A percentile compares a stretch with the other conserved stretches of the same genome.
Conservation (phyloP, 1,284 basidiomycete genomes). For the Ceratobasidium papillatum region DNA sequence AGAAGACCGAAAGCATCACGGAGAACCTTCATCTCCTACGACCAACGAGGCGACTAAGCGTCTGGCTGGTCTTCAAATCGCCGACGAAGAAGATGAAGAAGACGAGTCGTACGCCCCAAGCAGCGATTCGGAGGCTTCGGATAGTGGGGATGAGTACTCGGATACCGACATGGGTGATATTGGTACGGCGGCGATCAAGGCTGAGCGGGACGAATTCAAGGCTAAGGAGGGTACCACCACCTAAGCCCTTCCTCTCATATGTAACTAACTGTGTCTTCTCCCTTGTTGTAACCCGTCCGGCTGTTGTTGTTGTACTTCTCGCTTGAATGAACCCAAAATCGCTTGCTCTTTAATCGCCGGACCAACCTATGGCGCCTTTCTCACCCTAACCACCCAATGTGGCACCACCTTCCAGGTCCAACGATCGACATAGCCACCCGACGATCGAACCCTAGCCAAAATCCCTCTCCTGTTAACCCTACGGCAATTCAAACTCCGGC, state of each 20-base stretch:
- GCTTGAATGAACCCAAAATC: neutral
- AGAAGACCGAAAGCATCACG: neutral
- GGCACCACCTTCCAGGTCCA: too few relatives aligned
- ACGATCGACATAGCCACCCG: neutral
- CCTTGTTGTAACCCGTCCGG: neutral
- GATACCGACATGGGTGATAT: slow-evolving; percentile 8
- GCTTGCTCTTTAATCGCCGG: neutral
- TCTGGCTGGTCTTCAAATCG: neutral
- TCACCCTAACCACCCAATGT: too few relatives aligned
- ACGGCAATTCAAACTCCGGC: slow-evolving; percentile 1
- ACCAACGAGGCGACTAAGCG: neutral
- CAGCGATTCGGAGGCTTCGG: slow-evolving; percentile 17
- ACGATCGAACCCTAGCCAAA: neutral
- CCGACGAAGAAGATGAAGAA: slow-evolving; percentile 14
- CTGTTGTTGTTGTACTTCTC: neutral
- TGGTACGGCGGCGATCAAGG: slow-evolving; percentile 1
- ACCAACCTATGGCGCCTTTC: neutral
- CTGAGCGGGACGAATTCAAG: slow-evolving; percentile 24
- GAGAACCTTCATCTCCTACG: neutral
- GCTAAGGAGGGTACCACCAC: neutral
- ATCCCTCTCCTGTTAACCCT: neutral
- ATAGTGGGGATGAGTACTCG: slow-evolving; percentile 32
- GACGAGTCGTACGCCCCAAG: slow-evolving; percentile 14
- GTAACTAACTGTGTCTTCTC: neutral
- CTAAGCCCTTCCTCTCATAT: neutral